Conservation (phyloP, 2,329 filamentous ascomycete species). For the Ophiostoma sp. region DNA sequence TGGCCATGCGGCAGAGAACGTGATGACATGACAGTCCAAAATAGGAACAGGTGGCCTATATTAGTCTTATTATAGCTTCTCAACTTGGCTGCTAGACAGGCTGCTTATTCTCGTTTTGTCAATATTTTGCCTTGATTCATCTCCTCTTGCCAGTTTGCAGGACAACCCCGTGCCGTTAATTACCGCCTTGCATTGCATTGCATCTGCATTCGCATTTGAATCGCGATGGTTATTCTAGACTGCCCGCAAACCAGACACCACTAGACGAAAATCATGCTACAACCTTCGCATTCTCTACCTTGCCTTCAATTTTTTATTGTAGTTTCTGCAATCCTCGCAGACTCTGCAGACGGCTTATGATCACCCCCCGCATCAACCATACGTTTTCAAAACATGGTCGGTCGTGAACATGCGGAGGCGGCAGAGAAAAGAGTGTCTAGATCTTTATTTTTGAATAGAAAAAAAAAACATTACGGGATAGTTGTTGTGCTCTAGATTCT, state of each 20-base stretch:
- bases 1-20: neutral
- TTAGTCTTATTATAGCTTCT: neutral
- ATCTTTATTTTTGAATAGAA: neutral
- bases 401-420: slow-evolving; percentile 2
- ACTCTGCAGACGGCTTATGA: neutral
- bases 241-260: neutral
- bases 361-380: neutral
- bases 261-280: no score
- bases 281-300: no score
- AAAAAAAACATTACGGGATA: neutral
- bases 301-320: no score
- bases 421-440: neutral
- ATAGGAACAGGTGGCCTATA: neutral
- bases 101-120: neutral
- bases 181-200: neutral
- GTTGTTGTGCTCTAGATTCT: neutral
- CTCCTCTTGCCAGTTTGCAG: neutral
- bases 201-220: neutral
- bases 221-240: neutral
- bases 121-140: neutral
- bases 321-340: neutral
- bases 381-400: neutral
- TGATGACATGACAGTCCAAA: neutral
- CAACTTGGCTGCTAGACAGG: neutral
- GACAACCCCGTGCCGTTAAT: neutral